Base-by-base conservation (phyloP, 2,329 filamentous ascomycete genomes). In the Botrytis cinerea region DNA sequence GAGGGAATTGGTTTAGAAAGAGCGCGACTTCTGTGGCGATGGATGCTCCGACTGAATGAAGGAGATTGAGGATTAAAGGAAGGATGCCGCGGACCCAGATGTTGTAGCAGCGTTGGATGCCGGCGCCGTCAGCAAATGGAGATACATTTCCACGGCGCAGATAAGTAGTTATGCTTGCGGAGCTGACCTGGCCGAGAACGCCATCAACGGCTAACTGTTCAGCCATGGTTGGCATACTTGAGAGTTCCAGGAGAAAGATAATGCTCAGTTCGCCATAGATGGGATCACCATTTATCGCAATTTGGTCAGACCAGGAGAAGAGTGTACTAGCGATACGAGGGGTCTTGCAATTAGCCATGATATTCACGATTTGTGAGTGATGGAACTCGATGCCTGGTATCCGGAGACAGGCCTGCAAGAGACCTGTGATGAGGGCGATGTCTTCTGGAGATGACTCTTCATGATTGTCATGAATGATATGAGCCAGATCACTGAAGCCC, bases 261-360 rank as follows among this genome's bases (percentile, higher is more conserved):
- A 97, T 87, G 78, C 93, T 93, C n/a, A 98, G 88, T 80, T 98
- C 95, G 76, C 95, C 96, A 81, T 98, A 98, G 45, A 98, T 86
- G 0, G 96, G 95, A 80, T 98, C 95, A 43, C 91, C 90, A 73
- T 92, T 88, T 51, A 92, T 87, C 0, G 92, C 88, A 38, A 98
- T 87, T 77, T 91, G 90, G 81, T 98, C 94, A 6, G 95, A 90
- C 96, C 96, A 99, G 0, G 94, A 97, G 83, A 95, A 98, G 8
- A 99, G 87, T 48, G 93, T 94, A 9, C 92, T 91, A 0, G 94
- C 95, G 75, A 94, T 92, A 78, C 95, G 92, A 63, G 93, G 87
- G 1, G 91, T 91, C 76, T 92, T 90, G 80, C 94, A 90, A 64
- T 89, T 88, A 1, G 88, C 85, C 85, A 94, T 86, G 76, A 91